Conservation (phyloP, 2,329 filamentous ascomycete species). For the Albophoma yamanashiensis region DNA sequence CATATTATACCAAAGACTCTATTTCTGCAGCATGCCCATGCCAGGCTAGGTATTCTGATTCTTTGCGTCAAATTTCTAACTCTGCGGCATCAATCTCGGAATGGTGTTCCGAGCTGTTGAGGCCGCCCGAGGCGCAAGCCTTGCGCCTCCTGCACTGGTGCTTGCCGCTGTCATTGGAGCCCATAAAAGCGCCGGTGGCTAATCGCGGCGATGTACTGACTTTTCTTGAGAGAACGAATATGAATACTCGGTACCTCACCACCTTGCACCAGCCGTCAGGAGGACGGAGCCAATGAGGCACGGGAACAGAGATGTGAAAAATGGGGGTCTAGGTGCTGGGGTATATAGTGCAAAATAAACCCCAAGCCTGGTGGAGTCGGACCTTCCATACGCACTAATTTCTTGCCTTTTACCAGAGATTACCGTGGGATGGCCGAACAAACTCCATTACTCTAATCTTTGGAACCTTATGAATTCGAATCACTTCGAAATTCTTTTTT, state of each 20-base stretch:
- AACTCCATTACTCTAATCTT: constrained; percentile 2
- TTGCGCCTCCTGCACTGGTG: too few species aligned
- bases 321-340: fast-evolving
- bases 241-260: not conserved
- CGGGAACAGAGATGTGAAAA: not conserved
- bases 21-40: too few species aligned
- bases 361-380: not conserved
- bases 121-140: not conserved
- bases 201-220: too few species aligned
- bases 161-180: too few species aligned
- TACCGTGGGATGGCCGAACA: constrained; percentile 2
- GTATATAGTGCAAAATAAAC: not conserved
- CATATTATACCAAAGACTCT: too few species aligned
- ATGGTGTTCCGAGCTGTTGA: not conserved
- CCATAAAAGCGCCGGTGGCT: too few species aligned
- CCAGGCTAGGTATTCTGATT: not conserved
- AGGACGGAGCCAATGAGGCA: not conserved
- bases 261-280: not conserved
- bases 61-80: not conserved
- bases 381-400: constrained; percentile 3
- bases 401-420: constrained; percentile 4
- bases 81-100: not conserved
- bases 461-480: constrained; percentile 1
- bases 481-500: not conserved
- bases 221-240: not conserved